Evolutionary conservation across 768 basidiomycete genomes (phyloP), one percentile per base, ranked within the genome.

Genomic region (Dictyophora rubrovolvata): DNA sequence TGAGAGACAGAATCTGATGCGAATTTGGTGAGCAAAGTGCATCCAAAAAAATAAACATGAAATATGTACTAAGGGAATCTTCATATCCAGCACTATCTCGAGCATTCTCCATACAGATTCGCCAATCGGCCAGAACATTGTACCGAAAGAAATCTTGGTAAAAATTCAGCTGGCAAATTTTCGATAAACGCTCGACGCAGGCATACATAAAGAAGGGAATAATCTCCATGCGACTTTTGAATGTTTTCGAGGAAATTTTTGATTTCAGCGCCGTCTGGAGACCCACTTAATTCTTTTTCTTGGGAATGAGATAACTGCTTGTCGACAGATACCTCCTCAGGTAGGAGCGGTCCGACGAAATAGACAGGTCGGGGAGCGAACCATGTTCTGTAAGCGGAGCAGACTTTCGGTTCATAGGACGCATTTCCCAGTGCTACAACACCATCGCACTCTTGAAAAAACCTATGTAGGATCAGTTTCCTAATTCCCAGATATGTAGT

Each of bases 171-270:
- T 3, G 6, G 14, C 17, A 4, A 35, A 16, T 22, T 4, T 22
- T 51, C 8, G n/a, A n/a, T n/a, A n/a, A 51, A 4, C 28, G 42
- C 9, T 20, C 18, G 1, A 55, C 33, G 28, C 18, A 10, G 11
- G 5, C 66, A 59, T 48, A 69, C 68, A 42, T 65, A 65, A 48
- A 67, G 18, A 10, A 63, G 49, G 5, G 66, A 69, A 8, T 62
- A 42, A 34, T 63, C 20, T 5, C 68, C 68, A 48, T 65, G 35
- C 16, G 9, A 37, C 28, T 60, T 23, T 23, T 6, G 37, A 16
- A 17, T 47, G 7, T 46, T 22, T 5, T 48, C 55, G 9, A 56
- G 55, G 17, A 56, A 48, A 7, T 1, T 22, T 20, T 48, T n/a
- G 20, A 48, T 20, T 48, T 56, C 55, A 6, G 16, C 17, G 2